phyloP scores from a whole-genome alignment of 2,329 filamentous ascomycete genomes.

The Ilyonectria robusta region DNA sequence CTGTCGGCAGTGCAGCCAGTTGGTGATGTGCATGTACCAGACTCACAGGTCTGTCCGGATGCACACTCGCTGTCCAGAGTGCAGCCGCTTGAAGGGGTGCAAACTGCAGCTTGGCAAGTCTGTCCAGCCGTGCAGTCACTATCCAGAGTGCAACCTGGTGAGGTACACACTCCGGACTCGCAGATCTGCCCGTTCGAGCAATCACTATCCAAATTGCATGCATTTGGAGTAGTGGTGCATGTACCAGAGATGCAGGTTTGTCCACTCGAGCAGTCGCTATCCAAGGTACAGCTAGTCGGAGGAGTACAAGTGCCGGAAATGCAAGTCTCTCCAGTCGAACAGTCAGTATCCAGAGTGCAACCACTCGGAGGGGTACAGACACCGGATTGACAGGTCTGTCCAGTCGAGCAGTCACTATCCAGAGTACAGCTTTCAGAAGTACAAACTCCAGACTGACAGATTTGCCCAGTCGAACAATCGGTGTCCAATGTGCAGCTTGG shows the following conservation, averaged over 20 bases:
- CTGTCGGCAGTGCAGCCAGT: not conserved
- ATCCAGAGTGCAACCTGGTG: not conserved
- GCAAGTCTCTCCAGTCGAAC: not conserved
- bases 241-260: not conserved
- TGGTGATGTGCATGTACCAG: conserved; percentile 2
- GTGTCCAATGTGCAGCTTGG: no score
- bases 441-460: not conserved
- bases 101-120: not conserved
- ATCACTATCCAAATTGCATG: not conserved
- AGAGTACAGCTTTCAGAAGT: not conserved
- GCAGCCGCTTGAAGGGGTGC: not conserved
- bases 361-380: not conserved
- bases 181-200: not conserved
- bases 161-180: not conserved
- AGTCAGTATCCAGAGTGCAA: not conserved
- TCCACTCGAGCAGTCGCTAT: not conserved
- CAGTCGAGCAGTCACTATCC: not conserved
- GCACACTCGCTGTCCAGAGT: not conserved
- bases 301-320: not conserved
- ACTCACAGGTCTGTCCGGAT: not conserved
- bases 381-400: not conserved
- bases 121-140: not conserved
- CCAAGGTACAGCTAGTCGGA: not conserved
- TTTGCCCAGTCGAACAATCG: not conserved
- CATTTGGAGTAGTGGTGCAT: not conserved